A percentile compares a stretch with the other conserved stretches of the same genome.
Evolutionary conservation across 306 rosid genomes (phyloP).

Genomic region (Begonia peltatifolia): DNA sequence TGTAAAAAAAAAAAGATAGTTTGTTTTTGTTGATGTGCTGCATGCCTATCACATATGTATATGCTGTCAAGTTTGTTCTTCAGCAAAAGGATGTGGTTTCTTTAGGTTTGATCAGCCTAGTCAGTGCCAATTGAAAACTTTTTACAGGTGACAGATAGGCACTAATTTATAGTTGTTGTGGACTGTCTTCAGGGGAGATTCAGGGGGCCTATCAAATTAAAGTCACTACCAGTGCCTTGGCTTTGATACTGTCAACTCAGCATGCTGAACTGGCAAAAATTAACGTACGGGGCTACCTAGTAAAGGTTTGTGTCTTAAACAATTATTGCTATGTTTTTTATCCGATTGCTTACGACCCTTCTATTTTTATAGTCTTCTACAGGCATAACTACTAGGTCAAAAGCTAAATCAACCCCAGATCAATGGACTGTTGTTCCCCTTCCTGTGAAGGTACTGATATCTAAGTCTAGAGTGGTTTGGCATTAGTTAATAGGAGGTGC

Average conservation of each 20-base stretch:
- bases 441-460: slow-evolving; percentile 53
- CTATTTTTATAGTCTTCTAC: slow-evolving; percentile 30
- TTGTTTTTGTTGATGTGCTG: no score
- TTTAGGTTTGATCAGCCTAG: no score
- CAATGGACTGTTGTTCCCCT: slow-evolving; percentile 80
- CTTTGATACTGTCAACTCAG: slow-evolving; percentile 51
- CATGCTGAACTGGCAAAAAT: slow-evolving; percentile 50
- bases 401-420: slow-evolving; percentile 80
- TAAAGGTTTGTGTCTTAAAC: slow-evolving; percentile 39
- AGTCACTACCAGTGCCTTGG: slow-evolving; percentile 84
- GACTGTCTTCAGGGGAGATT: slow-evolving; percentile 54
- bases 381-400: slow-evolving; percentile 84
- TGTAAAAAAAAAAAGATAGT: no score
- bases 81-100: no score
- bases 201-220: slow-evolving; percentile 91
- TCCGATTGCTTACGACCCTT: slow-evolving; percentile 12
- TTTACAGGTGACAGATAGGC: no score
- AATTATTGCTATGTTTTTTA: slow-evolving; percentile 3
- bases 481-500: no score
- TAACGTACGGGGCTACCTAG: slow-evolving; percentile 51
- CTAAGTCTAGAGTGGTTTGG: background rate
- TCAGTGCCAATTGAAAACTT: no score
- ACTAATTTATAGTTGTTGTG: no score
- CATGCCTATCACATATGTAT: no score
- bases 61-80: no score